phyloP scores from a whole-genome alignment of 2,329 filamentous ascomycete species.

The Sphaerostilbella broomeana region DNA sequence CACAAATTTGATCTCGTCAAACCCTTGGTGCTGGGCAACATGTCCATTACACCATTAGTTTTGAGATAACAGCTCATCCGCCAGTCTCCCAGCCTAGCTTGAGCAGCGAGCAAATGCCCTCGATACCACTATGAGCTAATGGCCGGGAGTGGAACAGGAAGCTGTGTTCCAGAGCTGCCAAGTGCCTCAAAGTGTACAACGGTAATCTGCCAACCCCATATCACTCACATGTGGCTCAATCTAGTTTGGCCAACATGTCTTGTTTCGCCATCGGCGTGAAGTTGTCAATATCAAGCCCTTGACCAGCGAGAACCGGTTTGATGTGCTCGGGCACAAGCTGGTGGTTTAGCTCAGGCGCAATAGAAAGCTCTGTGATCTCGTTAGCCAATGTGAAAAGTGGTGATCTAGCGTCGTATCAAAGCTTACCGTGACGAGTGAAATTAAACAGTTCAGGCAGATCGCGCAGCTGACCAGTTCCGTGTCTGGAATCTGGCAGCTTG shows the following conservation, averaged over 20 bases:
- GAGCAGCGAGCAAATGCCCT: conserved; percentile 24
- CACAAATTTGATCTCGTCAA: conserved; percentile 23
- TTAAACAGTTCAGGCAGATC: conserved; percentile 87
- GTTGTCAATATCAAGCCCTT: conserved; percentile 87
- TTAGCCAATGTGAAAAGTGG: conserved; percentile 4
- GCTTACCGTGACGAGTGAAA: conserved; percentile 86
- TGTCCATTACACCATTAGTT: conserved; percentile 17
- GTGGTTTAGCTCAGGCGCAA: conserved; percentile 78
- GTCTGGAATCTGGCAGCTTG: conserved; percentile 87
- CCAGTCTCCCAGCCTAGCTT: conserved; percentile 23
- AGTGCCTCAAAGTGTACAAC: conserved; percentile 26
- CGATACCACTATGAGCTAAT: conserved; percentile 24
- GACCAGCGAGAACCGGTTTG: conserved; percentile 63
- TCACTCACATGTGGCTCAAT: conserved; percentile 52
- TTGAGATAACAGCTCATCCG: conserved; percentile 25
- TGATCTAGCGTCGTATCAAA: conserved; percentile 14
- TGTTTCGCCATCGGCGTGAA: conserved; percentile 86
- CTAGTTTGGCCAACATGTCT: conserved; percentile 95
- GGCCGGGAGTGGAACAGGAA: conserved; percentile 23
- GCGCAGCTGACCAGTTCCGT: conserved; percentile 70
- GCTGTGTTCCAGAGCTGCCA: conserved; percentile 25
- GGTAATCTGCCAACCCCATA: conserved; percentile 28
- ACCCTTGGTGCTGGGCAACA: conserved; percentile 11
- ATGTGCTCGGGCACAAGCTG: conserved; percentile 83
- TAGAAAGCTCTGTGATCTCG: conserved; percentile 75